Percentiles rank a stretch among this genome's conserved stretches.
These are phyloP conservation scores for Curvularia verruculosa DNA, from an alignment of 2,329 filamentous ascomycete species.

Conservation along the genomic window DNA sequence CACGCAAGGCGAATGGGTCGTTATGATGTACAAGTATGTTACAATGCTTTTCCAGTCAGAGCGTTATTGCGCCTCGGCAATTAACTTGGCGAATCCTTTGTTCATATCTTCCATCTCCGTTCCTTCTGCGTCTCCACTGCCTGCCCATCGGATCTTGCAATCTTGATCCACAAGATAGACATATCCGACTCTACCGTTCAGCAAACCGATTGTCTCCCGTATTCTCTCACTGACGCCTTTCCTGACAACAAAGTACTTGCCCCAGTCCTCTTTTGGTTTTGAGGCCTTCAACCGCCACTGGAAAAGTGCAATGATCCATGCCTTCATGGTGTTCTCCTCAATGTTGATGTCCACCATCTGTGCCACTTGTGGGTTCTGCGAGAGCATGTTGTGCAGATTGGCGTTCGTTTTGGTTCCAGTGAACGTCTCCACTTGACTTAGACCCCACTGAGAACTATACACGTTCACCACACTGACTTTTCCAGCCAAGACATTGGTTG, in stretches of 20 bases:
- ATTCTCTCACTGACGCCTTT: slow-evolving; percentile 63
- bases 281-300: slow-evolving; percentile 57
- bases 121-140: slow-evolving; percentile 71
- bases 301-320: slow-evolving; percentile 62
- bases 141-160: slow-evolving; percentile 93
- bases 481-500: slow-evolving; percentile 74
- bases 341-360: slow-evolving; percentile 89
- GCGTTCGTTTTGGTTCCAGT: slow-evolving; percentile 68
- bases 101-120: slow-evolving; percentile 71
- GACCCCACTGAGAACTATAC: slow-evolving; percentile 85
- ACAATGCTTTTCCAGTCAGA: slow-evolving; percentile 2
- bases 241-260: slow-evolving; percentile 64
- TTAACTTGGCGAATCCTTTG: slow-evolving; percentile 66
- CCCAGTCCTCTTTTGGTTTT: slow-evolving; percentile 59
- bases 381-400: slow-evolving; percentile 68
- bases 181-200: slow-evolving; percentile 93
- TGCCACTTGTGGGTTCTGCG: slow-evolving; percentile 58
- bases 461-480: slow-evolving; percentile 79
- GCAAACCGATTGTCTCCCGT: slow-evolving; percentile 66
- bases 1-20: slow-evolving; percentile 24
- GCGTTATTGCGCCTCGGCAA: slow-evolving; percentile 46
- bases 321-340: slow-evolving; percentile 76
- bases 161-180: slow-evolving; percentile 87
- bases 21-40: slow-evolving; percentile 42
- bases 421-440: slow-evolving; percentile 78